A percentile compares a stretch with the other conserved stretches of the same genome.
These are phyloP conservation scores for Veloboletus limbatus DNA, from an alignment of 1,284 basidiomycete species.

Conservation along the genomic window DNA sequence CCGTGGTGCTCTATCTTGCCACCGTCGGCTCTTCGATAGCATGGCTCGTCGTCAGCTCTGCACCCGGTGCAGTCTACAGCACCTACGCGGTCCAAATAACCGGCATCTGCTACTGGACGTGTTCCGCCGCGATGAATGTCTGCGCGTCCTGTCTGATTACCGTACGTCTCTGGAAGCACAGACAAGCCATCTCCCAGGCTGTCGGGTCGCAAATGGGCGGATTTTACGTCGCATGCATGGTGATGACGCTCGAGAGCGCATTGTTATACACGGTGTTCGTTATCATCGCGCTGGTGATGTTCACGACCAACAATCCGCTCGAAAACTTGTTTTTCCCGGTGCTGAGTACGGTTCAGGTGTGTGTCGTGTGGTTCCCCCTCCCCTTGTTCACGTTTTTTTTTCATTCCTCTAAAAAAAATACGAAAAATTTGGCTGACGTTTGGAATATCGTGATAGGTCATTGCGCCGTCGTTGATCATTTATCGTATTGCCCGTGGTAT, in stretches of 20 bases:
- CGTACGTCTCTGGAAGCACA: conserved; percentile 17
- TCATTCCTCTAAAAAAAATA: no score
- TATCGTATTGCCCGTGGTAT: conserved; percentile 21
- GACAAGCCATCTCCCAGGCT: conserved; percentile 4
- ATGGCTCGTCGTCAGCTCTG: conserved; percentile 12
- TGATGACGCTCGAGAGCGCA: conserved; percentile 28
- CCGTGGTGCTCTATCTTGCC: conserved; percentile 17
- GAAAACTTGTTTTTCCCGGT: conserved; percentile 19
- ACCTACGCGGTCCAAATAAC: conserved; percentile 14
- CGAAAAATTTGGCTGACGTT: no score
- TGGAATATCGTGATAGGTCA: no score
- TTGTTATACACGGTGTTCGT: conserved; percentile 19
- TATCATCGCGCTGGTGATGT: conserved; percentile 13
- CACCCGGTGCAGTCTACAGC: conserved; percentile 14
- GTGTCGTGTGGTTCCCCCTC: not conserved
- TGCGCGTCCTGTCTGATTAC: conserved; percentile 17
- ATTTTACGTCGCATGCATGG: conserved; percentile 24
- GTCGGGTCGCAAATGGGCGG: conserved; percentile 12
- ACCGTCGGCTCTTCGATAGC: conserved; percentile 18
- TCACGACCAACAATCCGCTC: conserved; percentile 17
- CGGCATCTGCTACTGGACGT: conserved; percentile 17
- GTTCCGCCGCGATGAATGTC: conserved; percentile 16
- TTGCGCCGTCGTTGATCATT: conserved; percentile 22
- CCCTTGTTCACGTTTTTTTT: no score
- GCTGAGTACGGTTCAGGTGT: conserved; percentile 21